Evolutionary conservation across 2,329 filamentous ascomycete species (phyloP).

Genomic region (Xylaria sp.): DNA sequence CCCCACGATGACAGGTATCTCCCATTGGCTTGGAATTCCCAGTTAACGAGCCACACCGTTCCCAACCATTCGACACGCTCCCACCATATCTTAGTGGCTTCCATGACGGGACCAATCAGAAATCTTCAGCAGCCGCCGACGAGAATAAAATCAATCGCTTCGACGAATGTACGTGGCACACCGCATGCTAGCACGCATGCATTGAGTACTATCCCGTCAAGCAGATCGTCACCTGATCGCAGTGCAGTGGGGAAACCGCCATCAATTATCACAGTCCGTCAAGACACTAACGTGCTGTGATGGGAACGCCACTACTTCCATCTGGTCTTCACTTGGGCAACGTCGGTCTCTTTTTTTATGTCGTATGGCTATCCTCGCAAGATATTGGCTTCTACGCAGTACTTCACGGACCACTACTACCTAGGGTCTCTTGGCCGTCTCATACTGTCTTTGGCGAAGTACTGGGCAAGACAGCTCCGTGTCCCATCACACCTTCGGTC

Average conservation of each 20-base stretch:
- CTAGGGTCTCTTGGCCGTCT: neutral
- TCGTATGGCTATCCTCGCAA: neutral
- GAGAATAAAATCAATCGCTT: constrained; percentile 19
- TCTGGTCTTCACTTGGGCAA: neutral
- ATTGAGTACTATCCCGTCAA: constrained; percentile 7
- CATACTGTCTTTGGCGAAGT: neutral
- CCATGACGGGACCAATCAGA: constrained; percentile 31
- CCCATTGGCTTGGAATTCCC: constrained; percentile 15
- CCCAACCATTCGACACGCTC: constrained; percentile 7
- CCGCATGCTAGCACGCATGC: constrained; percentile 7
- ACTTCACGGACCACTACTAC: neutral
- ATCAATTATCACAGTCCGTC: constrained; percentile 10
- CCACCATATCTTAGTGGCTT: constrained; percentile 15
- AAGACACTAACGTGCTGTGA: constrained; percentile 22
- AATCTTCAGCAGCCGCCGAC: constrained; percentile 25
- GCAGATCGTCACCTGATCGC: constrained; percentile 18
- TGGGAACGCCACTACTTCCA: neutral
- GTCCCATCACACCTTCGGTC: neutral
- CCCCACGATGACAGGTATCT: neutral
- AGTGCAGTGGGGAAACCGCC: neutral
- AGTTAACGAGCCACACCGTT: constrained; percentile 14
- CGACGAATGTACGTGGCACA: constrained; percentile 4
- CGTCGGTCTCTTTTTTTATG: neutral
- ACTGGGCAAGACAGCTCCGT: neutral
- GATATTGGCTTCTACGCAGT: neutral